Percentiles rank a stretch among this genome's conserved stretches.
phyloP scores from a whole-genome alignment of 2,329 filamentous ascomycete genomes.

The Xylaria digitata region DNA sequence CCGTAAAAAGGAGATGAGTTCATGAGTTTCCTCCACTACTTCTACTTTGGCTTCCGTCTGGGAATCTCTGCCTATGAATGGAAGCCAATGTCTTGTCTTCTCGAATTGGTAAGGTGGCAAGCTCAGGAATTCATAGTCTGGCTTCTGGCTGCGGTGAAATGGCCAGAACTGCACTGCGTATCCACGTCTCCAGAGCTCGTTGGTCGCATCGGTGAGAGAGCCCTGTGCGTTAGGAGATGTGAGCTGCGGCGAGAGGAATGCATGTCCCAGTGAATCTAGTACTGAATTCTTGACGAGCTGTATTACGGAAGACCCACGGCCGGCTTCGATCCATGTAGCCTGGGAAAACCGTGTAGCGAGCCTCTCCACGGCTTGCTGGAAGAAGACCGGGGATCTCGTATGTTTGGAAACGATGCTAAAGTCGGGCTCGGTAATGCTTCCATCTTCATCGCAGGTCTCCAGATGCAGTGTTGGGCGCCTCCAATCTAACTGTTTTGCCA shows the following conservation, averaged over 20 bases:
- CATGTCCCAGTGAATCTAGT: conserved; percentile 12
- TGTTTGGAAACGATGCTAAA: conserved; percentile 26
- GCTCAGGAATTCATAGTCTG: conserved; percentile 37
- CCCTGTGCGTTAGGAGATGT: conserved; percentile 7
- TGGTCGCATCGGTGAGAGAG: conserved; percentile 30
- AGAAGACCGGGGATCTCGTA: conserved; percentile 32
- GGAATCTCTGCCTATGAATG: conserved; percentile 10
- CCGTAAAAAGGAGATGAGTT: conserved; percentile 23
- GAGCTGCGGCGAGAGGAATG: conserved; percentile 24
- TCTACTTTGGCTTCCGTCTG: conserved; percentile 12
- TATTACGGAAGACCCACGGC: conserved; percentile 32
- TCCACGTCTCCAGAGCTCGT: conserved; percentile 48
- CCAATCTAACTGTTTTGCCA: conserved; percentile 17
- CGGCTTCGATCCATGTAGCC: conserved; percentile 34
- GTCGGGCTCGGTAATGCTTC: conserved; percentile 23
- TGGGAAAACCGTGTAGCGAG: conserved; percentile 22
- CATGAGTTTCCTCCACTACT: conserved; percentile 11
- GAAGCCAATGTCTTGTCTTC: conserved; percentile 48
- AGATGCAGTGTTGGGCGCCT: conserved; percentile 20
- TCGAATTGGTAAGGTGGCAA: conserved; percentile 54
- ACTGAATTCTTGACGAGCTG: conserved; percentile 20
- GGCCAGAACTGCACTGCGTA: conserved; percentile 47
- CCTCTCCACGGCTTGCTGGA: conserved; percentile 34
- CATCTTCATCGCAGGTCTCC: conserved; percentile 24
- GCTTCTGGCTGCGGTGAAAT: conserved; percentile 43